Evolutionary conservation across 179 eudicot species (phyloP), one percentile per base, ranked within the genome.

Genomic region (Patellifolia procumbens): DNA sequence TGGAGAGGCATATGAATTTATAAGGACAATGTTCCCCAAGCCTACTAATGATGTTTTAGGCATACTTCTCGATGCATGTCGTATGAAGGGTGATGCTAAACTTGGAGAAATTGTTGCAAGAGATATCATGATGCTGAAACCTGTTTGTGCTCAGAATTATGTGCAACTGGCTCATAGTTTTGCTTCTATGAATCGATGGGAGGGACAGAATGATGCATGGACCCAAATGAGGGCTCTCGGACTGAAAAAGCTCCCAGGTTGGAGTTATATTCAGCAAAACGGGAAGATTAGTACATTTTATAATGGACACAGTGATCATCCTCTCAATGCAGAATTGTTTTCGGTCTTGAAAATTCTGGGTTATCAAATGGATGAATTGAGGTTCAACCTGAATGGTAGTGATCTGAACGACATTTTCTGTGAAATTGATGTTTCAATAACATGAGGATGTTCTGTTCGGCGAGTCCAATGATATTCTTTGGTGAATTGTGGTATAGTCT

Each of bases 51-150:
- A 89, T 66, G 91, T 89, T 72, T 78, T 94, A 70, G 98, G 97
- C 59, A 94, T 94, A 70, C 73, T 94, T 43, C 90, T 94, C n/a
- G 96, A 92, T 85, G 97, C 96, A 31, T 94, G 97, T 70, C 76
- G 94, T 62, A 83, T 81, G 35, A 87, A 76, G 78, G 89, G 90
- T 65, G 80, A 85, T 64, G 79, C 78, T 70, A 83, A 82, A 70
- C 91, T 94, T 51, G 91, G 87, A 26, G 84, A 87, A 65, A 56
- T 82, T 74, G 84, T 94, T 72, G 85, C 90, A 0, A 70, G 70
- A 65, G 93, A 92, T 58, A 91, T 94, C 51, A 74, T 83, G 60
- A 56, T 11, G 74, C 67, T 86, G 73, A 83, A 79, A 79, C 89
- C 90, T 70, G 80, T 28, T 65, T 88, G 86, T 82, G 91, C 90